Conservation (phyloP, 2,329 filamentous ascomycete genomes). For the Beauveria asiatica region DNA sequence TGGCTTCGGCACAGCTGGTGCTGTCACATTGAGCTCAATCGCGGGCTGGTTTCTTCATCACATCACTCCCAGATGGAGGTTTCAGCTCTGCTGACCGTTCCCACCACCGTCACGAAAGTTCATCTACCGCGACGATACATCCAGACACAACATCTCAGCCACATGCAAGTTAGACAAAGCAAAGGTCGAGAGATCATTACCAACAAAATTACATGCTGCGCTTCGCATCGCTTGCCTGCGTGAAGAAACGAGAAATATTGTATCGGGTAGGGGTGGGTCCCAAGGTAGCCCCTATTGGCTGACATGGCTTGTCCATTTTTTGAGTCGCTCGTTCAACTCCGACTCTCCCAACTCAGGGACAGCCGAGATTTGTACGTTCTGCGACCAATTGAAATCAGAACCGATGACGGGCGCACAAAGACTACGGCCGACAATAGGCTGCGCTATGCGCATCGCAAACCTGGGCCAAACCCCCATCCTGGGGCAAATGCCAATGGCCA, state of each 20-base stretch:
- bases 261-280: conserved; percentile 8
- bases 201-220: too few relatives aligned
- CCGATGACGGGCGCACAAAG: conserved; percentile 8
- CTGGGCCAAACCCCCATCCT: background rate
- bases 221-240: too few relatives aligned
- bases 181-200: too few relatives aligned
- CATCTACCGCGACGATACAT: too few relatives aligned
- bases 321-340: background rate
- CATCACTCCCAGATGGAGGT: too few relatives aligned
- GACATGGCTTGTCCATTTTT: conserved; percentile 2
- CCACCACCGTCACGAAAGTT: too few relatives aligned
- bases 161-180: too few relatives aligned
- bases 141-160: too few relatives aligned
- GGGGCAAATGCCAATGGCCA: background rate
- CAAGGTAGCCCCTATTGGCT: conserved; percentile 3
- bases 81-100: too few relatives aligned
- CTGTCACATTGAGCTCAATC: too few relatives aligned
- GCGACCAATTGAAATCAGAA: background rate
- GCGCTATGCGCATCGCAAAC: conserved; percentile 6
- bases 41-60: too few relatives aligned
- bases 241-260: background rate
- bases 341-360: conserved; percentile 3
- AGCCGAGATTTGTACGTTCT: background rate
- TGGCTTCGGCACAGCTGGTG: too few relatives aligned
- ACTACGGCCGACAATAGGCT: conserved; percentile 1